phyloP scores from a whole-genome alignment of 345 rosid species.

The Nephelium lappaceum region DNA sequence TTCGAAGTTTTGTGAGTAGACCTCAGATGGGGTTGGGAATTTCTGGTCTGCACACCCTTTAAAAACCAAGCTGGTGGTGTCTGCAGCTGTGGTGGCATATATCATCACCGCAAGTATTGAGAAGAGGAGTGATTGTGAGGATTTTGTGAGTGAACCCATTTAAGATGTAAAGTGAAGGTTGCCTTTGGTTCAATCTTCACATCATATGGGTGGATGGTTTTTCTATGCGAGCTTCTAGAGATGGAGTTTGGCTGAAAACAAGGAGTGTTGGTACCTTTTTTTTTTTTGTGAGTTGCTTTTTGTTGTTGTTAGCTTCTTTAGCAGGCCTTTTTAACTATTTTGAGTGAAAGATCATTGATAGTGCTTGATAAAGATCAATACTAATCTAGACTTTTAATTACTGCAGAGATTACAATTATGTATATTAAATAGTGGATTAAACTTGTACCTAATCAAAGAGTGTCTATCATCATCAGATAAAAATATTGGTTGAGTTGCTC shows the following conservation, averaged over 20 bases:
- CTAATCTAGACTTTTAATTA: too few relatives aligned
- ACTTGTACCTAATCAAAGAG: background rate
- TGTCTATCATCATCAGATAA: background rate
- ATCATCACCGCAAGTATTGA: slow-evolving; percentile 20
- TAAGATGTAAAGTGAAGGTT: slow-evolving; percentile 9
- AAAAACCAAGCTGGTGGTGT: slow-evolving; percentile 55
- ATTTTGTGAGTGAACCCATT: slow-evolving; percentile 32
- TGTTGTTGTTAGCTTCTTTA: background rate
- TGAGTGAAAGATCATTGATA: background rate
- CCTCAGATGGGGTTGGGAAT: slow-evolving; percentile 61
- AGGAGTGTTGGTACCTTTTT: background rate
- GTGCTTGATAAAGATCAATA: too few relatives aligned
- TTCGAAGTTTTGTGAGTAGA: slow-evolving; percentile 62
- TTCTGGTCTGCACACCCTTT: slow-evolving; percentile 79
- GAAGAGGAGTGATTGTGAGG: slow-evolving; percentile 20
- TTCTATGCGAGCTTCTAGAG: slow-evolving; percentile 1
- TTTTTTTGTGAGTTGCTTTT: background rate
- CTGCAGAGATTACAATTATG: too few relatives aligned
- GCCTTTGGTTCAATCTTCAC: background rate
- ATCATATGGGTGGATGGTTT: slow-evolving; percentile 18
- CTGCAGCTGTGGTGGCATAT: slow-evolving; percentile 30
- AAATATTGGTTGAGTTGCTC: background rate
- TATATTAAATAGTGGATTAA: background rate
- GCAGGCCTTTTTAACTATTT: background rate
- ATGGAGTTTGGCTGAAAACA: slow-evolving; percentile 15